Evolutionary conservation across 179 eudicot species (phyloP).

Genomic region (Vitellaria paradoxa): DNA sequence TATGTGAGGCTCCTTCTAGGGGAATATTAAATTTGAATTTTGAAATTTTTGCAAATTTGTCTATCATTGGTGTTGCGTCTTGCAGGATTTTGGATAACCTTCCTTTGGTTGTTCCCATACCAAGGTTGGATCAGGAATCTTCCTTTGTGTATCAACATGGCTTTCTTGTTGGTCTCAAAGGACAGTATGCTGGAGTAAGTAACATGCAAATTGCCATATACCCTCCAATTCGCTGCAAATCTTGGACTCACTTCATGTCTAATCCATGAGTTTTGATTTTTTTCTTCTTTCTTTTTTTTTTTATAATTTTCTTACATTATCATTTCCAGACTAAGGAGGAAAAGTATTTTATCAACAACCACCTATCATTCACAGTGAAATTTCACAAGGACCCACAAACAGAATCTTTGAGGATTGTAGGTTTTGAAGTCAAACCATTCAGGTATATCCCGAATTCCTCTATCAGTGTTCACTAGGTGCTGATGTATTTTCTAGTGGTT

Average conservation of each 20-base stretch:
- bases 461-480: not conserved
- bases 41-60: not conserved
- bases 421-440: slow-evolving; percentile 26
- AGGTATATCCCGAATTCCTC: slow-evolving; percentile 14
- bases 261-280: no score
- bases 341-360: slow-evolving; percentile 25
- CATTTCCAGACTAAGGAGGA: slow-evolving; percentile 22
- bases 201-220: not conserved
- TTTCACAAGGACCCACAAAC: slow-evolving; percentile 25
- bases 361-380: slow-evolving; percentile 20
- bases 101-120: slow-evolving; percentile 28
- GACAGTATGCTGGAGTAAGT: slow-evolving; percentile 35
- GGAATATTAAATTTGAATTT: not conserved
- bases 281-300: no score
- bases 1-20: slow-evolving; percentile 26
- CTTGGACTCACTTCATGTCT: not conserved
- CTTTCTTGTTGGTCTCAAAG: slow-evolving; percentile 27
- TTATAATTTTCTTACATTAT: not conserved
- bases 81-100: slow-evolving; percentile 39
- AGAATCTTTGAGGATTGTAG: slow-evolving; percentile 20
- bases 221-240: not conserved
- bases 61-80: slow-evolving; percentile 10
- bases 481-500: not conserved
- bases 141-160: slow-evolving; percentile 30
- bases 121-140: slow-evolving; percentile 16